These are phyloP conservation scores for Gaillardinia entomophila DNA, from an alignment of 805 yeast genomes.

Conservation along the genomic window DNA sequence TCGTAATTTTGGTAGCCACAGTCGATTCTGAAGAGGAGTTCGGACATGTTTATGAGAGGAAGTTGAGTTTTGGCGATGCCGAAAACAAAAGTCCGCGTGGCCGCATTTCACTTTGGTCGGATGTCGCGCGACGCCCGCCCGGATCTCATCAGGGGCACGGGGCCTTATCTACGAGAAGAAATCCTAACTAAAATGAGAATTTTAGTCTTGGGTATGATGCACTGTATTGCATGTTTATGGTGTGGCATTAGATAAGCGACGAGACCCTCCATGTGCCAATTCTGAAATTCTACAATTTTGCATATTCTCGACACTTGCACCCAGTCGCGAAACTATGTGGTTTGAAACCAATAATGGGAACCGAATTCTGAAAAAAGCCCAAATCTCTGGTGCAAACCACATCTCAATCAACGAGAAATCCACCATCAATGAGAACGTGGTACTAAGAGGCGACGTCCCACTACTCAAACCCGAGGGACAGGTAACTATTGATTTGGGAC, in stretches of 20 bases:
- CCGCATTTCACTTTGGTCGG: neutral
- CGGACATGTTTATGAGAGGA: slow-evolving; percentile 13
- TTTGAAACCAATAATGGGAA: slow-evolving; percentile 49
- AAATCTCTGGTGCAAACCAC: slow-evolving; percentile 35
- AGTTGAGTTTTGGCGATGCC: neutral
- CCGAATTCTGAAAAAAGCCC: slow-evolving; percentile 40
- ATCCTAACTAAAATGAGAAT: no score
- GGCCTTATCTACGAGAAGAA: no score
- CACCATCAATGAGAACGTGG: slow-evolving; percentile 33
- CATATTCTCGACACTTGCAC: neutral
- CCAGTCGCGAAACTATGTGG: slow-evolving; percentile 17
- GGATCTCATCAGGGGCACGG: no score
- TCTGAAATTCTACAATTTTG: no score
- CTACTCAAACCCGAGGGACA: slow-evolving; percentile 5
- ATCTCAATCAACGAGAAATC: slow-evolving; percentile 45
- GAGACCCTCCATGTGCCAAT: no score
- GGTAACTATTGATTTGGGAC: slow-evolving; percentile 39
- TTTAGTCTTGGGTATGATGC: no score
- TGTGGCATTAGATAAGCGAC: no score
- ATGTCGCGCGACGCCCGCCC: no score
- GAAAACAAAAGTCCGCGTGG: neutral
- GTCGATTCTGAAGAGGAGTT: slow-evolving; percentile 32
- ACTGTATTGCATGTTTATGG: no score
- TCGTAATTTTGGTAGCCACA: slow-evolving; percentile 74
- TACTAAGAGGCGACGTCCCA: slow-evolving; percentile 27